Percentiles rank a stretch among this genome's conserved stretches.
phyloP scores from a whole-genome alignment of 495 filamentous ascomycete genomes.

The Coniosporium apollinis region DNA sequence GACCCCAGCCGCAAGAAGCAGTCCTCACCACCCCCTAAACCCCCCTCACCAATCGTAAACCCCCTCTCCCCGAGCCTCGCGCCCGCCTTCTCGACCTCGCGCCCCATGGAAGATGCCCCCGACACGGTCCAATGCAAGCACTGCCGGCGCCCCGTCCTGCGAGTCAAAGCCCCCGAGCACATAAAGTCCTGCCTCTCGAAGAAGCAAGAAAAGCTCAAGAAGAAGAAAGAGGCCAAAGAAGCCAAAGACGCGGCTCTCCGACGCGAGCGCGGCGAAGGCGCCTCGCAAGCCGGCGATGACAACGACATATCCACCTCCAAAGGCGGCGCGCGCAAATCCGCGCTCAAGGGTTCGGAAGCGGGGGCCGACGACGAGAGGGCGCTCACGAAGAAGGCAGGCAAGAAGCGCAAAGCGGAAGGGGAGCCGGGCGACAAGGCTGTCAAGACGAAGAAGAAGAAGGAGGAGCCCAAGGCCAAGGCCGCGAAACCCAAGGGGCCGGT shows the following conservation, averaged over 20 bases:
- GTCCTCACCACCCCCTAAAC: conserved; percentile 9
- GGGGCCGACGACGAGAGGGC: conserved; percentile 41
- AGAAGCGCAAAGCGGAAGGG: conserved; percentile 85
- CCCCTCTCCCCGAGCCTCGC: conserved; percentile 51
- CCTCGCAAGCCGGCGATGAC: conserved; percentile 9
- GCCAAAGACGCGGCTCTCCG: conserved; percentile 33
- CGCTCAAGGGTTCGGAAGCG: conserved; percentile 51
- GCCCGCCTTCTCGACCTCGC: conserved; percentile 54
- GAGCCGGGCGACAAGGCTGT: conserved; percentile 46
- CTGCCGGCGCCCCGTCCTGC: conserved; percentile 26
- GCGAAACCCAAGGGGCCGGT: conserved; percentile 89
- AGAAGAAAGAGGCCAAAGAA: conserved; percentile 32
- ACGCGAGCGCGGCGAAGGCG: conserved; percentile 20
- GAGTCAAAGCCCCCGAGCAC: conserved; percentile 18
- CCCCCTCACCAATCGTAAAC: conserved; percentile 46
- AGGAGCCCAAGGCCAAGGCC: conserved; percentile 68
- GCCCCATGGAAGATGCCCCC: conserved; percentile 34
- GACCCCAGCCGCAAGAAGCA: background rate
- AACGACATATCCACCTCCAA: conserved; percentile 7
- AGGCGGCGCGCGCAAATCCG: conserved; percentile 28
- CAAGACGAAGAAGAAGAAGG: conserved; percentile 91
- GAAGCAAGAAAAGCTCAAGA: conserved; percentile 31
- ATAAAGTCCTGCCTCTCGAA: conserved; percentile 25
- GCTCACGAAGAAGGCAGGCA: conserved; percentile 56
- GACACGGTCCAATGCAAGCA: conserved; percentile 26